Base-by-base conservation (phyloP, 75 land plant genomes). In the Azolla pinnata region DNA sequence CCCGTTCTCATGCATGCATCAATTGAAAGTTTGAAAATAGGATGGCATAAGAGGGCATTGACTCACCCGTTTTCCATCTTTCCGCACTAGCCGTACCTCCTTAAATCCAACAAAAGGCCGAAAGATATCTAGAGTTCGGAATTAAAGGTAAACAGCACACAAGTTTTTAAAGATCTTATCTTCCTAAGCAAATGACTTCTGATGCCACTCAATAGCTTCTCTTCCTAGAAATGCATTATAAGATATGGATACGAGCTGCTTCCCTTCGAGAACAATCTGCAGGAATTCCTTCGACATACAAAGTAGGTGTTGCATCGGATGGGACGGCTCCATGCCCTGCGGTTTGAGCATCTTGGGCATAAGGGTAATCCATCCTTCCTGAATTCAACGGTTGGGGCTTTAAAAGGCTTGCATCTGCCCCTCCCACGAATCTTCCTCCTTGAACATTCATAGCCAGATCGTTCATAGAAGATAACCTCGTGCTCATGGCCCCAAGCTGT, bases 241-340 rank as follows among this genome's bases (percentile, higher is more conserved):
- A 57, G 9, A 17, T 24, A 79, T 69, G 83, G 81, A 84, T 84
- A 84, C 87, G 83, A 8, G 79, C 72, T 26, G 84, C 78, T 79
- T 85, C 88, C 67, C 85, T 68, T 52, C 86, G 70, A 23, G 75
- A 75, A 57, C 88, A 85, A 49, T 85, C 88, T 38, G 56, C 67
- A 44, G 88, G 88, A 57, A 85, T 78, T 24, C 88, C 88, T 57
- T 85, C 88, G 42, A 85, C 78, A 71, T 83, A 85, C 8, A 85
- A 67, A 44, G 81, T 70, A 35, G 64, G 73, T 1, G 85, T 64
- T 26, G 75, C 73, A 12, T 63, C 79, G 4, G 48, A 61, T n/a
- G 58, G 54, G 4, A 45, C 24, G 26, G 8, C 51, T 38, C 8
- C 38, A 26, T 59, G 64, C 32, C 49, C 49, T 18, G 23, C 23